Evolutionary conservation across 768 basidiomycete genomes (phyloP), one percentile per base, ranked within the genome.

Genomic region (Collybiopsis confluens): DNA sequence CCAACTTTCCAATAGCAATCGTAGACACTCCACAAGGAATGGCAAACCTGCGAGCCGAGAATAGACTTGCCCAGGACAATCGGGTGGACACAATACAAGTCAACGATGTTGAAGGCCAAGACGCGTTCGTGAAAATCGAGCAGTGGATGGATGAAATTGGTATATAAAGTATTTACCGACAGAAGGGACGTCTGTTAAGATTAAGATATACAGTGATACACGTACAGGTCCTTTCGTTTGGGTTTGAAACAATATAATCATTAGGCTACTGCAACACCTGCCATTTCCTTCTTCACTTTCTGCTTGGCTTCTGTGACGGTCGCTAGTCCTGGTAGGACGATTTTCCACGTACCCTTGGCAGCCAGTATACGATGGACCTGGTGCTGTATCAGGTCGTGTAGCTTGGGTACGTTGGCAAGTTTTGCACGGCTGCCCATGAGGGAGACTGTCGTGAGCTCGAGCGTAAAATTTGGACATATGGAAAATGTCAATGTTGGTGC

Each of bases 381-480:
- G 59, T 87, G 81, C 58, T 90, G 81, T 47, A 99, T 92, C 47
- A 99, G 77, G 66, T 99, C 95, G 60, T 98, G 95, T 15, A 98
- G 75, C 68, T 99, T 99, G 23, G 97, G 96, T 1, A 99, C 90
- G 63, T 99, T 94, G 56, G 92, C 93, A 1, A 99, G 78, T 70
- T 98, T 97, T n/a, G 97, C 95, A 42, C 96, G 85, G 59, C 91
- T 94, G 18, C 97, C 97, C 75, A 98, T 86, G 3, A 98, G 79
- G 24, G 94, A 98, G 6, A 86, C 92, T 10, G 92, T 94, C 46
- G 86, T 83, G 40, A 99, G 76, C 61, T 89, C 84, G 18, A 99
- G 83, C 15, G 83, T 83, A 63, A 99, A 97, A 62, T 91, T 85
- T 1, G 92, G 88, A 23, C 89, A 82, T 20, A 99, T 80, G 27